Conservation (phyloP, 768 basidiomycete genomes). For the Phlebiopsis gigantea region DNA sequence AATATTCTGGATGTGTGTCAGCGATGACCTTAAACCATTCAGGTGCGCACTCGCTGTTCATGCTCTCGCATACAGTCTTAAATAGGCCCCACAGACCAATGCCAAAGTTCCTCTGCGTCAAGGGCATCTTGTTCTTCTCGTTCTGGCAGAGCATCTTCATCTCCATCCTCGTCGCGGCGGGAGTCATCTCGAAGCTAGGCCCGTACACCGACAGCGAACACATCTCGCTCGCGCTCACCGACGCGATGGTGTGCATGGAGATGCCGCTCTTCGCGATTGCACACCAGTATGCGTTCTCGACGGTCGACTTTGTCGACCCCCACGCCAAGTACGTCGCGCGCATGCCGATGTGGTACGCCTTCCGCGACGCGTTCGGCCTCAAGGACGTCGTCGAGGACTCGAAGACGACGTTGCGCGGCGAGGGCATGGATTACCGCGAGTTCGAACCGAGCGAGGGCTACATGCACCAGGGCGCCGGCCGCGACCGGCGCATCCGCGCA, state of each 20-base stretch:
- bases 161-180: constrained; percentile 82
- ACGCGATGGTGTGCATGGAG: constrained; percentile 90
- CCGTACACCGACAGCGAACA: constrained; percentile 85
- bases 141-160: constrained; percentile 95
- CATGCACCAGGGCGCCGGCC: constrained; percentile 84
- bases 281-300: constrained; percentile 92
- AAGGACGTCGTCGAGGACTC: constrained; percentile 86
- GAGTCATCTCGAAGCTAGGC: constrained; percentile 72
- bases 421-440: constrained; percentile 92
- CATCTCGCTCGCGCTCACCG: constrained; percentile 86
- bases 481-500: constrained; percentile 83
- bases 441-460: constrained; percentile 95
- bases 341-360: constrained; percentile 82
- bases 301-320: constrained; percentile 79
- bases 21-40: constrained; percentile 85
- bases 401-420: constrained; percentile 74
- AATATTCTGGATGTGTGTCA: constrained; percentile 94
- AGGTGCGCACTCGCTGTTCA: constrained; percentile 41
- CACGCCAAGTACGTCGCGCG: constrained; percentile 68
- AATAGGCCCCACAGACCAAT: constrained; percentile 52
- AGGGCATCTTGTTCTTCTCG: constrained; percentile 95
- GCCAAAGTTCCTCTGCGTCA: constrained; percentile 98
- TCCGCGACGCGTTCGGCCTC: constrained; percentile 82
- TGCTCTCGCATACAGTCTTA: not conserved
- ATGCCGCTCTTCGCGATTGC: constrained; percentile 97